Evolutionary conservation across 2,329 filamentous ascomycete species (phyloP).

Genomic region (Penicillium sp.): DNA sequence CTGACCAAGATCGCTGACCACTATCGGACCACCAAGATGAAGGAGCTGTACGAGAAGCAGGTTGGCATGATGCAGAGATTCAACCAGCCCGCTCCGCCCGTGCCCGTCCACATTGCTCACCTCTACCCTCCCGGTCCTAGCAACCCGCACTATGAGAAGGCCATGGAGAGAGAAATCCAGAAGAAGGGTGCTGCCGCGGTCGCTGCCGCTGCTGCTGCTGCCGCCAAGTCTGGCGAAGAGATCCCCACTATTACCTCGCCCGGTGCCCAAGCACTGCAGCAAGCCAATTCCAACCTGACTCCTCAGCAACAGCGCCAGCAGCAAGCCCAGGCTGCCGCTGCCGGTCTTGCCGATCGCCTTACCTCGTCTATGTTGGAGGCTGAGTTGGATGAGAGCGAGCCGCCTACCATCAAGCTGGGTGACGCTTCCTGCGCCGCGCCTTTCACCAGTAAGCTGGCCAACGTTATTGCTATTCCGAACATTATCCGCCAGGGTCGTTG

Average conservation of each 20-base stretch:
- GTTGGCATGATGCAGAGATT: conserved; percentile 89
- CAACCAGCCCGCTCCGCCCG: conserved; percentile 90
- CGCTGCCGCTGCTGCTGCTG: conserved; percentile 52
- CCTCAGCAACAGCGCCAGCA: conserved; percentile 59
- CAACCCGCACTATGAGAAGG: conserved; percentile 95
- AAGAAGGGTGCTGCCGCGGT: conserved; percentile 74
- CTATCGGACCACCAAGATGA: conserved; percentile 94
- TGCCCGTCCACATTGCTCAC: conserved; percentile 90
- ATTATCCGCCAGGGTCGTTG: conserved; percentile 98
- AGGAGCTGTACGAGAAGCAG: conserved; percentile 98
- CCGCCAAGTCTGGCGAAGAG: conserved; percentile 58
- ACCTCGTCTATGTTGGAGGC: conserved; percentile 87
- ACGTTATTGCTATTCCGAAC: conserved; percentile 96
- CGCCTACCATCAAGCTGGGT: conserved; percentile 93
- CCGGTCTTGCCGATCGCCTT: conserved; percentile 83
- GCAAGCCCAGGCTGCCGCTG: conserved; percentile 72
- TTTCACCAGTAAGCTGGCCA: conserved; percentile 96
- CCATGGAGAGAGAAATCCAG: conserved; percentile 82
- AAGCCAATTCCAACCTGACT: conserved; percentile 57
- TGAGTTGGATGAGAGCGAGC: conserved; percentile 86
- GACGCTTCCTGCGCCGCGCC: conserved; percentile 97
- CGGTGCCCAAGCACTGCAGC: conserved; percentile 65
- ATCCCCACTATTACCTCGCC: conserved; percentile 72
- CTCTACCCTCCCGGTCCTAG: conserved; percentile 87
- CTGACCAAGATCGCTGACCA: conserved; percentile 91